Evolutionary conservation across 164 flowering plant genomes (phyloP), one percentile per base, ranked within the genome.

Genomic region (Annona squamosa): DNA sequence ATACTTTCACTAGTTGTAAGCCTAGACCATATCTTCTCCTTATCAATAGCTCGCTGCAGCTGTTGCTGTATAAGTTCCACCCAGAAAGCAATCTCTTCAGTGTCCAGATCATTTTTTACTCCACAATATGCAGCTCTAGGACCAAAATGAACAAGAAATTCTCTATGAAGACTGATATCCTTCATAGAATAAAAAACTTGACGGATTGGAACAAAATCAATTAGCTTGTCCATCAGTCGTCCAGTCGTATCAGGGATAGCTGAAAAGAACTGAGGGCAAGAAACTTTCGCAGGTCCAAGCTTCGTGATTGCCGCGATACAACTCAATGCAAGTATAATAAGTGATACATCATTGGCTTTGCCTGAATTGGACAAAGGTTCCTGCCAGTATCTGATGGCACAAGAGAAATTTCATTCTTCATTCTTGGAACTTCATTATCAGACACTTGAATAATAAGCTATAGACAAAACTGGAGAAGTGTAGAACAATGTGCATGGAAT

Each of bases 1-100:
- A 93, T 95, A 75, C 97, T 93, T 87, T 95, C 99, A 74, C 84
- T 84, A 65, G 98, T 93, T n/a, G 98, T 93, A 45, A 95, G 82
- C 75, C 88, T 91, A 67, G 98, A 93, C 99, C 99, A 95, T 83
- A 95, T 91, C 79, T 78, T 88, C 82, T 95, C 99, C 79, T 97
- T 87, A 75, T 87, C 90, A 52, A 95, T 89, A 74, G 97, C 97
- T 74, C 74, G 88, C 76, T 85, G 97, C 77, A 95, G 88, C 81
- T 91, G 98, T 79, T 81, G 82, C 87, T 95, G 99, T 65, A 89
- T 80, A 77, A 95, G 89, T 80, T 91, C 85, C 56, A 95, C 95
- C 98, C 99, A 95, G 79, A 95, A 95, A 67, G 83, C 57, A 43
- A 93, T 88, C 81, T 95, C 98, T 74, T 93, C 97, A 61, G 83